These are phyloP conservation scores for Aspergillus homomorphus DNA, from an alignment of 495 filamentous ascomycete genomes.

Conservation along the genomic window DNA sequence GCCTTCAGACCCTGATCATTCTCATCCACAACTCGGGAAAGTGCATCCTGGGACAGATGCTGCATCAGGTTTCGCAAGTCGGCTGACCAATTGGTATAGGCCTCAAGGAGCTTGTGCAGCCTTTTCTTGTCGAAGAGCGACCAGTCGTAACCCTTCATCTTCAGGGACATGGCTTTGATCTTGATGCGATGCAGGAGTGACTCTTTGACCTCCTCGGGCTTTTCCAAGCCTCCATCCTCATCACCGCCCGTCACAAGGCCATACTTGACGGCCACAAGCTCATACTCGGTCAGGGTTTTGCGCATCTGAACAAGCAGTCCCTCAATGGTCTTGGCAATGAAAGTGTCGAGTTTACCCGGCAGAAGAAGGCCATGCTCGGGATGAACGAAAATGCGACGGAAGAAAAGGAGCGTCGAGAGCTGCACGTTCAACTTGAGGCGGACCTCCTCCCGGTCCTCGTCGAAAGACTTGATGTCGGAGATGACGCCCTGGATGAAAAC, in stretches of 20 bases:
- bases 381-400: conserved; percentile 16
- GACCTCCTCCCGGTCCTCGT: conserved; percentile 22
- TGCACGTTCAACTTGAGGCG: conserved; percentile 18
- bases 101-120: conserved; percentile 15
- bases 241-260: conserved; percentile 2
- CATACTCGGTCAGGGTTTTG: conserved; percentile 18
- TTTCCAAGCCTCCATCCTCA: conserved; percentile 3
- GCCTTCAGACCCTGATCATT: conserved; percentile 13
- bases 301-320: conserved; percentile 19
- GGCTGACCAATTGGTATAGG: conserved; percentile 20
- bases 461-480: conserved; percentile 21
- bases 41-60: conserved; percentile 21
- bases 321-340: conserved; percentile 15
- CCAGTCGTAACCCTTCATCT: conserved; percentile 24
- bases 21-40: conserved; percentile 8
- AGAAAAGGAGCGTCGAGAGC: conserved; percentile 19
- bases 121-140: conserved; percentile 27
- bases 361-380: conserved; percentile 17
- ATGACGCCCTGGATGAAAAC: conserved; percentile 26
- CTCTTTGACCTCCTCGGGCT: conserved; percentile 8
- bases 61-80: conserved; percentile 20
- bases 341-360: conserved; percentile 17
- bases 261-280: conserved; percentile 14
- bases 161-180: conserved; percentile 18
- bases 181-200: conserved; percentile 19